These are phyloP conservation scores for Cryptococcus sp. DNA, from an alignment of 1,284 basidiomycete species.

Conservation along the genomic window DNA sequence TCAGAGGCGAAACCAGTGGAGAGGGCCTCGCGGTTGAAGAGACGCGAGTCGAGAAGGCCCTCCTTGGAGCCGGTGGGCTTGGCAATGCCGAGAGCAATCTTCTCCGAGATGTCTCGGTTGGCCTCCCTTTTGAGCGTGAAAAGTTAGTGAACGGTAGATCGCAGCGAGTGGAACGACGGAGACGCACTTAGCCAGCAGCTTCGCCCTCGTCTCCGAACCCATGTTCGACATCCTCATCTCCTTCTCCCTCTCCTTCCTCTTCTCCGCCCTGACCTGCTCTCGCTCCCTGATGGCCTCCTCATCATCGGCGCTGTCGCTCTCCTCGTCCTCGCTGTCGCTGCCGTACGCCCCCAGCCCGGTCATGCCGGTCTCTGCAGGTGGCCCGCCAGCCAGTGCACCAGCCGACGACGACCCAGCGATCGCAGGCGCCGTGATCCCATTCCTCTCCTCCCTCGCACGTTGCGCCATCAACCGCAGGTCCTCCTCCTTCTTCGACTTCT, in stretches of 20 bases:
- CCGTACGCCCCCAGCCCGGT: conserved; percentile 77
- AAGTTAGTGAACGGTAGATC: not conserved
- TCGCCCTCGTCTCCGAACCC: conserved; percentile 94
- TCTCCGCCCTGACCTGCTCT: conserved; percentile 86
- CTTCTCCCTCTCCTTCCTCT: conserved; percentile 87
- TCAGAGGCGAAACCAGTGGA: conserved; percentile 81
- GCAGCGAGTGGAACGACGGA: not conserved
- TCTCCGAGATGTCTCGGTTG: conserved; percentile 98
- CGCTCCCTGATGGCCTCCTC: conserved; percentile 81
- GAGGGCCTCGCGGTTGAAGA: conserved; percentile 94
- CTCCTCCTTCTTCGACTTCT: conserved; percentile 96
- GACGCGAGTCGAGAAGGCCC: conserved; percentile 90
- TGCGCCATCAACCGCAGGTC: conserved; percentile 90
- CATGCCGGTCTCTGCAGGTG: conserved; percentile 54
- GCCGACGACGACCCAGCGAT: conserved; percentile 46
- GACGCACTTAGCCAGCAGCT: conserved; percentile 74
- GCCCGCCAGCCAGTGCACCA: conserved; percentile 52
- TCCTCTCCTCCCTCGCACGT: conserved; percentile 88
- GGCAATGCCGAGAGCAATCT: conserved; percentile 94
- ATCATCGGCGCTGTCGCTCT: conserved; percentile 62
- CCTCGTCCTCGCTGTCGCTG: conserved; percentile 59
- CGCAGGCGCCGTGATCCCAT: conserved; percentile 59
- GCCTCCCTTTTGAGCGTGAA: conserved; percentile 59
- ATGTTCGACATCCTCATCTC: conserved; percentile 99
- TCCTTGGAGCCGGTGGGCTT: conserved; percentile 95